Evolutionary conservation across 2,329 filamentous ascomycete species (phyloP).

Genomic region (Trichoderma atrobrunneum): DNA sequence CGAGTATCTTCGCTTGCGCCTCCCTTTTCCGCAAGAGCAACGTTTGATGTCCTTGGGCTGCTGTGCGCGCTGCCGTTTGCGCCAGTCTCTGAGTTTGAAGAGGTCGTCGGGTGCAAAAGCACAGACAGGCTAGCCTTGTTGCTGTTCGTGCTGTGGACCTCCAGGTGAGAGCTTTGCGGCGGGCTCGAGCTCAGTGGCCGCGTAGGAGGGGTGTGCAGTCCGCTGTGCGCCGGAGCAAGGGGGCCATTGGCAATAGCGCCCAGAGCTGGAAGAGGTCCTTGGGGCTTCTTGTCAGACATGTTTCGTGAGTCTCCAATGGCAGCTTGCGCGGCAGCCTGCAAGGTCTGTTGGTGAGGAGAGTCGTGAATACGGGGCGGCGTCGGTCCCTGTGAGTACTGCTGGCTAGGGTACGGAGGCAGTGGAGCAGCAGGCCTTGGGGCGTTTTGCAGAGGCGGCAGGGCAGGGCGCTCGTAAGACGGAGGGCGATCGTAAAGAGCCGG

Average conservation of each 20-base stretch:
- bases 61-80: constrained; percentile 44
- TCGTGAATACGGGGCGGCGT: constrained; percentile 38
- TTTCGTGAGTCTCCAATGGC: constrained; percentile 40
- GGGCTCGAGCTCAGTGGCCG: constrained; percentile 50
- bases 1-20: constrained; percentile 62
- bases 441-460: constrained; percentile 38
- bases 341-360: constrained; percentile 45
- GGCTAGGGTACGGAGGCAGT: constrained; percentile 33
- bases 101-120: constrained; percentile 50
- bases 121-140: constrained; percentile 48
- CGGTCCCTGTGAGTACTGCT: constrained; percentile 33
- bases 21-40: constrained; percentile 31
- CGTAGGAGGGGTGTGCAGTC: constrained; percentile 43
- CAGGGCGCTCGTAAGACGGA: constrained; percentile 34
- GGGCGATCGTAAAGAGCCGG: background rate
- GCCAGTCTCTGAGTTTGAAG: constrained; percentile 44
- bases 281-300: constrained; percentile 37
- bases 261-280: constrained; percentile 46
- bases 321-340: constrained; percentile 44
- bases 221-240: constrained; percentile 27
- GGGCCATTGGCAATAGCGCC: constrained; percentile 33
- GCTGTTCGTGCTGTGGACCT: constrained; percentile 26
- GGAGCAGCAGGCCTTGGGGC: constrained; percentile 28
- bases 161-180: constrained; percentile 41
- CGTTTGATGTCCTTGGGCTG: constrained; percentile 32